These are phyloP conservation scores for Globisporangium viniferum DNA, from an alignment of 352 stramenopile genomes.

Conservation along the genomic window DNA sequence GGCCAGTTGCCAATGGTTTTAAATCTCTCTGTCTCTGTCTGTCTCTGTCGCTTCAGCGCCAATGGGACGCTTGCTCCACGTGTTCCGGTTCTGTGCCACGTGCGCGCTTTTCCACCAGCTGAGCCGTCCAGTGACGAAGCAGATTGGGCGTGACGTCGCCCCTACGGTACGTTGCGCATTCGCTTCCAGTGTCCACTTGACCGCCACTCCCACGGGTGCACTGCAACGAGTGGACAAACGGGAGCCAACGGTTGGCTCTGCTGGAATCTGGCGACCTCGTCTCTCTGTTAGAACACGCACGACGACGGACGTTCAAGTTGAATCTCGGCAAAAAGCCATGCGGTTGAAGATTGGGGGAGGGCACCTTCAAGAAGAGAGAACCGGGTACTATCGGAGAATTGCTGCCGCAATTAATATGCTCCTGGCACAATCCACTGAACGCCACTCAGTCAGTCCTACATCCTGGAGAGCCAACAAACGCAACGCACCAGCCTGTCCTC, in stretches of 20 bases:
- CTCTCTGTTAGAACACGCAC: conserved; percentile 1
- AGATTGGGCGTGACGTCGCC: neutral
- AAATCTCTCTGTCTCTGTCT: neutral
- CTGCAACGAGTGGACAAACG: conserved; percentile 2
- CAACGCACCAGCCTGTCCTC: neutral
- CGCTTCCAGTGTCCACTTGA: conserved; percentile 1
- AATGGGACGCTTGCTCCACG: neutral
- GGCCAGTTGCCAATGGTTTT: neutral
- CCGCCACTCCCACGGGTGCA: neutral
- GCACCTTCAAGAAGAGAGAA: conserved; percentile 6
- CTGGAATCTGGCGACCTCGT: neutral
- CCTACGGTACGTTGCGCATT: neutral
- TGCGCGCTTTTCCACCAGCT: conserved; percentile 3
- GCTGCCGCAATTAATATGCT: neutral
- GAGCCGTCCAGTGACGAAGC: neutral
- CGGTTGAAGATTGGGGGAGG: conserved; percentile 12
- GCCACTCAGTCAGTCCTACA: neutral
- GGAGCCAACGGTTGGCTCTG: conserved; percentile 4
- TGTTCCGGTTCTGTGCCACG: neutral
- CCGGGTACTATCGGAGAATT: neutral
- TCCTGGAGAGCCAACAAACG: neutral
- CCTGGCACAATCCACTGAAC: neutral
- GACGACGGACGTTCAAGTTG: conserved; percentile 13
- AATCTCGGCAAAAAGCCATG: conserved; percentile 10
- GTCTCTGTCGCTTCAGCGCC: neutral